Conservation (phyloP, 2,329 filamentous ascomycete genomes). For the Exophiala spinifera region DNA sequence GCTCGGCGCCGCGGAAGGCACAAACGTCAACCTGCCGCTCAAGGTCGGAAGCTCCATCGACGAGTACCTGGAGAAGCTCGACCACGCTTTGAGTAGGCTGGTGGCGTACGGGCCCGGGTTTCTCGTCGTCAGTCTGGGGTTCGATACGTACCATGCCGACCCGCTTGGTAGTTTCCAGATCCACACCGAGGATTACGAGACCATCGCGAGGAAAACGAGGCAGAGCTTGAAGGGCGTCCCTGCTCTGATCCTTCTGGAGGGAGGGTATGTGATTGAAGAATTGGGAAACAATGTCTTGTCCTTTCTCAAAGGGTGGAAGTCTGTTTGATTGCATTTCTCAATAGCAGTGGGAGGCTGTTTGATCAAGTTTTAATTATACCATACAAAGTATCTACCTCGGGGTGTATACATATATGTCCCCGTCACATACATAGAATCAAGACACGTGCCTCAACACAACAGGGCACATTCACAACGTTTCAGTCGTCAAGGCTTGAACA, state of each 20-base stretch:
- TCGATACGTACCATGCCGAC: conserved; percentile 29
- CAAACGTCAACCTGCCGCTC: conserved; percentile 28
- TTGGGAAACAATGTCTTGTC: conserved; percentile 27
- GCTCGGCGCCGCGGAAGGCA: conserved; percentile 14
- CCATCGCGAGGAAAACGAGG: conserved; percentile 22
- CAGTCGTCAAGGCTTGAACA: conserved; percentile 41
- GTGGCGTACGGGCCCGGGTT: conserved; percentile 20
- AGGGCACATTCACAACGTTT: too few species aligned
- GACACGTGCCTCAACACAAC: too few species aligned
- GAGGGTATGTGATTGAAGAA: conserved; percentile 29
- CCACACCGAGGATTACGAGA: conserved; percentile 27
- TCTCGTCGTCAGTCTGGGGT: conserved; percentile 28
- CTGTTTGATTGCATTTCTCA: too few species aligned
- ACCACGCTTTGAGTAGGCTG: conserved; percentile 16
- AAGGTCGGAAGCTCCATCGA: conserved; percentile 21
- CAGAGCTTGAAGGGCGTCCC: conserved; percentile 16
- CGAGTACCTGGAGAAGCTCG: conserved; percentile 23
- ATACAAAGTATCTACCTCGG: too few species aligned
- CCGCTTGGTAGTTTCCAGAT: conserved; percentile 28
- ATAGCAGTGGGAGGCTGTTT: too few species aligned
- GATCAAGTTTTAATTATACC: too few species aligned
- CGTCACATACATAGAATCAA: too few species aligned
- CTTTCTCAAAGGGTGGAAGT: conserved; percentile 28
- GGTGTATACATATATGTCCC: too few species aligned
- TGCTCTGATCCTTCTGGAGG: conserved; percentile 27